Evolutionary conservation across 2,329 filamentous ascomycete genomes (phyloP).

Genomic region (Xylariales sp.): DNA sequence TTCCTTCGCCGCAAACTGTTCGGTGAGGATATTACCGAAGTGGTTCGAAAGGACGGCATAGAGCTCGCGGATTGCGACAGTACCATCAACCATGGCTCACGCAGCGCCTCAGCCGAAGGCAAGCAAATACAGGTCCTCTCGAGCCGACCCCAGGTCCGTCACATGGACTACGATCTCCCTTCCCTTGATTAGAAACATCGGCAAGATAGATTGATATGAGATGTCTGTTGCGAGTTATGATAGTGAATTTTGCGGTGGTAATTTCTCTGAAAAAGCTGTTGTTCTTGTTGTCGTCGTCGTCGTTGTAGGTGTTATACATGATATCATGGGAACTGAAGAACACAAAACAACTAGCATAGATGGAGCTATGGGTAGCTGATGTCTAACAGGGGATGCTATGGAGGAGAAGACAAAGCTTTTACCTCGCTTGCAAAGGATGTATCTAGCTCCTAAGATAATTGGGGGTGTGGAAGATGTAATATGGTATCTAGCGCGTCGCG

Average conservation of each 20-base stretch:
- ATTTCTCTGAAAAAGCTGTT: conserved; percentile 27
- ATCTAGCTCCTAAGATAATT: conserved; percentile 38
- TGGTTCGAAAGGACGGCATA: conserved; percentile 45
- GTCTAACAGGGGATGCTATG: conserved; percentile 37
- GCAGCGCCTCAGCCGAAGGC: conserved; percentile 45
- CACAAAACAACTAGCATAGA: conserved; percentile 29
- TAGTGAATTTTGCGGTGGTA: conserved; percentile 23
- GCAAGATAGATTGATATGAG: conserved; percentile 3
- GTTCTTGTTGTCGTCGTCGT: conserved; percentile 10
- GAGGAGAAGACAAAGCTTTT: conserved; percentile 37
- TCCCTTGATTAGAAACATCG: conserved; percentile 43
- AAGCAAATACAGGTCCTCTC: conserved; percentile 39
- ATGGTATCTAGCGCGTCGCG: conserved; percentile 34
- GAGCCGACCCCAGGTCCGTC: conserved; percentile 32
- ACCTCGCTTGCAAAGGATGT: conserved; percentile 33
- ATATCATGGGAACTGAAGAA: conserved; percentile 34
- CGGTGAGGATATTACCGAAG: conserved; percentile 32
- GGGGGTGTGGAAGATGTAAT: conserved; percentile 37
- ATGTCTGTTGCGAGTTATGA: conserved; percentile 16
- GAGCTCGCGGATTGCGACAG: conserved; percentile 50
- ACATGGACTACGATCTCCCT: conserved; percentile 40
- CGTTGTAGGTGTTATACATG: conserved; percentile 24
- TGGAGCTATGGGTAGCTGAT: conserved; percentile 16
- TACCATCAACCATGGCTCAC: conserved; percentile 47
- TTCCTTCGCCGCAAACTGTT: conserved; percentile 49